These are phyloP conservation scores for Barnettozyma californica DNA, from an alignment of 805 yeast genomes.

Conservation along the genomic window DNA sequence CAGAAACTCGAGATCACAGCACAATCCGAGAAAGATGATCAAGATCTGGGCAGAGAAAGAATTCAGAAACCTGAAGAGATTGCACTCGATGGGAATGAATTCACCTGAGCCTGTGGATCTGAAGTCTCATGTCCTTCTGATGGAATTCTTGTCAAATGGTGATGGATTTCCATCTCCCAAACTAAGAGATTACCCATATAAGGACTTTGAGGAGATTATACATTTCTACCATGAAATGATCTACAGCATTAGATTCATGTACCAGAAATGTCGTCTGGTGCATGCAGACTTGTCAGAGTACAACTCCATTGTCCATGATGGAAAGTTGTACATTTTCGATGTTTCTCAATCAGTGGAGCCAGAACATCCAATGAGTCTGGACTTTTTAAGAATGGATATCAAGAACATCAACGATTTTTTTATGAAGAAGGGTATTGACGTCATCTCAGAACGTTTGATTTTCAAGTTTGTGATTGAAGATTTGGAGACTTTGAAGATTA, in stretches of 20 bases:
- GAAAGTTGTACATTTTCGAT: slow-evolving; percentile 79
- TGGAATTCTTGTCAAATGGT: slow-evolving; percentile 83
- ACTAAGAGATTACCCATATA: slow-evolving; percentile 75
- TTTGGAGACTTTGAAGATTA: slow-evolving; percentile 31
- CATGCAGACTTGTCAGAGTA: slow-evolving; percentile 98
- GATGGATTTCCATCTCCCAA: slow-evolving; percentile 89
- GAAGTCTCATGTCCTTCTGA: slow-evolving; percentile 84
- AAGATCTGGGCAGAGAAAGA: slow-evolving; percentile 99
- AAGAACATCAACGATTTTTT: slow-evolving; percentile 92
- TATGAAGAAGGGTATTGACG: slow-evolving; percentile 61
- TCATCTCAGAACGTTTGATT: slow-evolving; percentile 75
- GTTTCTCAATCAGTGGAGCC: slow-evolving; percentile 98
- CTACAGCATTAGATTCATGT: slow-evolving; percentile 80
- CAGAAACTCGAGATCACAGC: slow-evolving; percentile 76
- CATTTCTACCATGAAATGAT: slow-evolving; percentile 73
- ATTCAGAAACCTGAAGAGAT: slow-evolving; percentile 83
- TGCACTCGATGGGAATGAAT: slow-evolving; percentile 76
- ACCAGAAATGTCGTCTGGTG: slow-evolving; percentile 81
- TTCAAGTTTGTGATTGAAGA: slow-evolving; percentile 70
- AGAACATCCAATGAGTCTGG: slow-evolving; percentile 94
- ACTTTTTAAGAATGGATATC: slow-evolving; percentile 94
- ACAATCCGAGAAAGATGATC: slow-evolving; percentile 96
- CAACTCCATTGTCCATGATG: slow-evolving; percentile 80
- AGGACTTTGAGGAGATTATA: slow-evolving; percentile 58
- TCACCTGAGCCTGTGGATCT: slow-evolving; percentile 90